Evolutionary conservation across 2,329 filamentous ascomycete genomes (phyloP), one percentile per base, ranked within the genome.

Genomic region (Chrysosporium keratinophilum): DNA sequence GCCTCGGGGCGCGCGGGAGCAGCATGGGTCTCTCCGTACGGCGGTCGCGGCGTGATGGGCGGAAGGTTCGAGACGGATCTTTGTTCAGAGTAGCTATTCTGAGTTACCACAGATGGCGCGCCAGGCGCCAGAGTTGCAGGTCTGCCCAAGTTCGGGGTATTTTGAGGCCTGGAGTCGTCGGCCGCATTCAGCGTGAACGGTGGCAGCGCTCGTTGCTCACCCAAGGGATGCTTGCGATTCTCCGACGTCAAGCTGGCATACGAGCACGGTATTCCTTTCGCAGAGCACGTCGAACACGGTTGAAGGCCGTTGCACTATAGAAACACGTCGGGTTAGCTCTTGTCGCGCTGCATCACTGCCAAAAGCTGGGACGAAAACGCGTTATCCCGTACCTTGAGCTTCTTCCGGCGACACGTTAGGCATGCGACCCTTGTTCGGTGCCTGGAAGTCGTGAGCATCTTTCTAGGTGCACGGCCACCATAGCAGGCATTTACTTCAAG

Each of bases 231-330:
- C 39, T 15, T 14, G 34, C 49, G 39, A 35, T 5, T 37, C 10
- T 51, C 50, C 5, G 45, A 11, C 11, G 44, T 28, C 15, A 49
- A 20, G 15, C 12, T 20, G 5, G 14, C 28, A 35, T 54, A 54
- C 7, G 37, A 7, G 20, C 52, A 54, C 7, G 28, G 10, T n/a
- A 54, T 9, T 11, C 23, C 12, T 20, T 49, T 54, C 3, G 34
- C 35, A 28, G 45, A 48, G 20, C 52, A 54, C 17, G 44, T 33
- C 11, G 52, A 20, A 14, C 52, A 54, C 14, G 52, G 52, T 45
- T 54, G 52, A 12, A 54, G 44, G 12, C 52, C 52, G 43, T 54
- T 43, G 33, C 52, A 54, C 52, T 54, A 20, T n/a, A 46, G 31
- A 17, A 12, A 35, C 23, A 19, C 10, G n/a, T 17, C 40, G 14